Conservation (phyloP, 2,329 filamentous ascomycete species). For the Neocatenulostroma microsporum region DNA sequence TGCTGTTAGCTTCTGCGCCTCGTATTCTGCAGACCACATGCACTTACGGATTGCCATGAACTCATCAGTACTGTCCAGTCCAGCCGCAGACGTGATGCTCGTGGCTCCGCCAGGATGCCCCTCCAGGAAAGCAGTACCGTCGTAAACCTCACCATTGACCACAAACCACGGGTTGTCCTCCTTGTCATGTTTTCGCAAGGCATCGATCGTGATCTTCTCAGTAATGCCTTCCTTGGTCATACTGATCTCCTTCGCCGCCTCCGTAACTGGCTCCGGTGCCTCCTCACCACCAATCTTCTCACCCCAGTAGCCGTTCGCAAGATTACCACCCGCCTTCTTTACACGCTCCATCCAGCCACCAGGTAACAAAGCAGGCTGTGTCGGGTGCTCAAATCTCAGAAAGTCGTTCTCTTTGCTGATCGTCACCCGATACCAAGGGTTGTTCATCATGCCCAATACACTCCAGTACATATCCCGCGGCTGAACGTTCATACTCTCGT, state of each 20-base stretch:
- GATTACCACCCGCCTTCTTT: conserved; percentile 71
- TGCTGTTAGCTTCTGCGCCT: neutral
- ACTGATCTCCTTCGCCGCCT: conserved; percentile 56
- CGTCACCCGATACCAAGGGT: conserved; percentile 80
- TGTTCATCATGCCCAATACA: conserved; percentile 96
- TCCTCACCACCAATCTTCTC: conserved; percentile 55
- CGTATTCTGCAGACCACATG: too few relatives aligned
- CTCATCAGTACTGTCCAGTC: conserved; percentile 74
- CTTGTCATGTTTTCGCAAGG: conserved; percentile 60
- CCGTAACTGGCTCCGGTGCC: conserved; percentile 35
- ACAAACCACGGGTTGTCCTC: conserved; percentile 75
- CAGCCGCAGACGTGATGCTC: conserved; percentile 77
- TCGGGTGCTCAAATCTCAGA: conserved; percentile 80
- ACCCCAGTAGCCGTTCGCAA: conserved; percentile 78
- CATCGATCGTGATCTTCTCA: conserved; percentile 58
- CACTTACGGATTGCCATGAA: conserved; percentile 83
- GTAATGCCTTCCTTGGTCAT: conserved; percentile 66
- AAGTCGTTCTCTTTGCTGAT: conserved; percentile 59
- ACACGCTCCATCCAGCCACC: conserved; percentile 92
- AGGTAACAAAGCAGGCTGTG: conserved; percentile 65
- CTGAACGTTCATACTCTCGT: conserved; percentile 78
- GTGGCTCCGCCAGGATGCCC: conserved; percentile 79
- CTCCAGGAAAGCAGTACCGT: conserved; percentile 72
- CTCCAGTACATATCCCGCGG: conserved; percentile 95
- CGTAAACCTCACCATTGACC: conserved; percentile 79